Percentiles rank a stretch among this genome's conserved stretches.
Evolutionary conservation across 441 rosid genomes (phyloP).

Genomic region (Codiaeum variegatum): DNA sequence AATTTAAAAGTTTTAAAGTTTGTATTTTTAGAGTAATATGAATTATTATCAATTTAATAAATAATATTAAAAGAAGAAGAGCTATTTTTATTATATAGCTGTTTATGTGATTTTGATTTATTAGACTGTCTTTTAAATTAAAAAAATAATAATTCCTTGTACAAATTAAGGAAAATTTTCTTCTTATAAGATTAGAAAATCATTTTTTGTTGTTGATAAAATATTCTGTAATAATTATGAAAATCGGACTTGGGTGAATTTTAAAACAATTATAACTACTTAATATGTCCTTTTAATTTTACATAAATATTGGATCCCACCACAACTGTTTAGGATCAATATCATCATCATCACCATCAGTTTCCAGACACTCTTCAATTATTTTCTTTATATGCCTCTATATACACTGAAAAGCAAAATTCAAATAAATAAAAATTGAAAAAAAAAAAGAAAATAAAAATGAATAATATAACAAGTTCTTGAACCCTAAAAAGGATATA

Average conservation of each 20-base stretch:
- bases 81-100: no score
- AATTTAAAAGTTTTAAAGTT: no score
- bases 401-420: conserved; percentile 22
- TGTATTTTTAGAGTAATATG: no score
- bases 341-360: not conserved
- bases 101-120: no score
- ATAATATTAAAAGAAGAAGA: no score
- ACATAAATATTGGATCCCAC: conserved; percentile 5
- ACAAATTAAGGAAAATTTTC: not conserved
- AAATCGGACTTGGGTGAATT: not conserved
- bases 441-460: conserved; percentile 9
- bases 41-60: no score
- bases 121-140: no score
- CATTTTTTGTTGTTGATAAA: not conserved
- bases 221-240: not conserved
- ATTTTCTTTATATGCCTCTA: conserved; percentile 28
- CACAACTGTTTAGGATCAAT: conserved; percentile 8
- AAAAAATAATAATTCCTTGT: not conserved
- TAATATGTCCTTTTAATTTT: not conserved
- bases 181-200: conserved; percentile 5
- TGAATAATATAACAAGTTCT: conserved; percentile 13
- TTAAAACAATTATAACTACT: not conserved
- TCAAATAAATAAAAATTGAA: not conserved
- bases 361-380: conserved; percentile 14
- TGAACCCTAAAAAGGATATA: conserved; percentile 34